These are phyloP conservation scores for Vicia faba DNA, from an alignment of 306 rosid genomes.

Conservation along the genomic window DNA sequence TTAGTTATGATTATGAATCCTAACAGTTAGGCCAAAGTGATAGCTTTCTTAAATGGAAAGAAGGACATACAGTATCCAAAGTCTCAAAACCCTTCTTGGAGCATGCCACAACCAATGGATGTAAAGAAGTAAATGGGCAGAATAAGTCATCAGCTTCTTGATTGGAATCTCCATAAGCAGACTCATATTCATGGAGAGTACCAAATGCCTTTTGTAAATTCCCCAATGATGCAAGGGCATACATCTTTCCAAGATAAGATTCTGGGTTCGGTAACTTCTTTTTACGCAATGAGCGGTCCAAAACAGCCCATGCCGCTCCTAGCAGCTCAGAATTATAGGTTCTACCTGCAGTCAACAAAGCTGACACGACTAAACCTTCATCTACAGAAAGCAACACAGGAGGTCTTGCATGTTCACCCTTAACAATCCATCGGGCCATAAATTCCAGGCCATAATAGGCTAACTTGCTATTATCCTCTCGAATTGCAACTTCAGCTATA, in stretches of 20 bases:
- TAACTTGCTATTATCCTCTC: conserved; percentile 78
- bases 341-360: conserved; percentile 80
- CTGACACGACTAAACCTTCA: conserved; percentile 80
- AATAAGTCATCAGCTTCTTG: conserved; percentile 70
- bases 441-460: conserved; percentile 73
- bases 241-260: conserved; percentile 76
- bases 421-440: conserved; percentile 84
- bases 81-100: conserved; percentile 91
- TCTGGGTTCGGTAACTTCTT: conserved; percentile 88
- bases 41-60: conserved; percentile 30
- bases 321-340: conserved; percentile 65
- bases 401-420: conserved; percentile 79
- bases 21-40: conserved; percentile 24
- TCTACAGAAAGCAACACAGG: conserved; percentile 62
- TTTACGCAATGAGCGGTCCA: conserved; percentile 72
- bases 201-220: conserved; percentile 76
- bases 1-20: conserved; percentile 1
- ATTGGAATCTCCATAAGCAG: conserved; percentile 56
- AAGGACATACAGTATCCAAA: conserved; percentile 74
- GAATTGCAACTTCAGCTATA: conserved; percentile 68
- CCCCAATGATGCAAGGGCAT: conserved; percentile 80
- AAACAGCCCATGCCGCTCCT: conserved; percentile 85
- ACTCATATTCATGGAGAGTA: conserved; percentile 73
- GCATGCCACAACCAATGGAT: conserved; percentile 83
- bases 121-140: conserved; percentile 88